A percentile compares a stretch with the other conserved stretches of the same genome.
Evolutionary conservation across 2,329 filamentous ascomycete genomes (phyloP).

Genomic region (Diaporthe vaccinii): DNA sequence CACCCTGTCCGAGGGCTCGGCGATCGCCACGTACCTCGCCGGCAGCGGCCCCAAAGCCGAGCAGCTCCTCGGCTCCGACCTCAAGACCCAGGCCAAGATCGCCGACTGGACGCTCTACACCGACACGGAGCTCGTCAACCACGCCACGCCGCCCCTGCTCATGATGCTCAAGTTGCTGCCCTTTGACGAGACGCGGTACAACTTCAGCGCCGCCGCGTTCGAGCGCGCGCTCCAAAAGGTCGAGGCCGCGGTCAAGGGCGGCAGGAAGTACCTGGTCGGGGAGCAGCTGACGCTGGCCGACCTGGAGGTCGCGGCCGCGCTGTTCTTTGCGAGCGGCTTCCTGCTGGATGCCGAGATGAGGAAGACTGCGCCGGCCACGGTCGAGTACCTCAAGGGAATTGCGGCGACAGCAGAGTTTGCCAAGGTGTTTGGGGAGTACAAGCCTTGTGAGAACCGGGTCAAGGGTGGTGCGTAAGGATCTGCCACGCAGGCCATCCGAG

Average conservation of each 20-base stretch:
- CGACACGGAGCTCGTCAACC: conserved; percentile 51
- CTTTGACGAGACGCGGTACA: conserved; percentile 47
- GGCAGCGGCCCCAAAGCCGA: conserved; percentile 57
- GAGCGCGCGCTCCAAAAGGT: conserved; percentile 50
- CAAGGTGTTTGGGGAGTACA: conserved; percentile 49
- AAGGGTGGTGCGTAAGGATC: conserved; percentile 22
- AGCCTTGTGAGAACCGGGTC: conserved; percentile 49
- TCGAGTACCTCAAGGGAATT: conserved; percentile 51
- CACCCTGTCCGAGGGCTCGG: conserved; percentile 58
- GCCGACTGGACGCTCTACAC: conserved; percentile 61
- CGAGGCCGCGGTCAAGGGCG: conserved; percentile 49
- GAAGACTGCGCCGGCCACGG: conserved; percentile 49
- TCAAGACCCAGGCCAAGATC: conserved; percentile 57
- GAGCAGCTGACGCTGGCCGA: conserved; percentile 55
- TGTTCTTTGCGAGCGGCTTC: conserved; percentile 47
- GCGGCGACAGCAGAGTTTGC: conserved; percentile 51
- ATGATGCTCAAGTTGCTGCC: conserved; percentile 49
- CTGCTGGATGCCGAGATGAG: conserved; percentile 53
- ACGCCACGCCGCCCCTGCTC: conserved; percentile 43
- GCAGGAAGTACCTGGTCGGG: conserved; percentile 55
- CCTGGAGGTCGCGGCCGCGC: conserved; percentile 49
- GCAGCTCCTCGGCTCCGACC: conserved; percentile 60
- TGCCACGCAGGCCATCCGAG: no score
- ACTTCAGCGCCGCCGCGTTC: conserved; percentile 39
- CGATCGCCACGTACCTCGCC: conserved; percentile 62